Base-by-base conservation (phyloP, 2,329 filamentous ascomycete species). In the Lachnum nothofagi region DNA sequence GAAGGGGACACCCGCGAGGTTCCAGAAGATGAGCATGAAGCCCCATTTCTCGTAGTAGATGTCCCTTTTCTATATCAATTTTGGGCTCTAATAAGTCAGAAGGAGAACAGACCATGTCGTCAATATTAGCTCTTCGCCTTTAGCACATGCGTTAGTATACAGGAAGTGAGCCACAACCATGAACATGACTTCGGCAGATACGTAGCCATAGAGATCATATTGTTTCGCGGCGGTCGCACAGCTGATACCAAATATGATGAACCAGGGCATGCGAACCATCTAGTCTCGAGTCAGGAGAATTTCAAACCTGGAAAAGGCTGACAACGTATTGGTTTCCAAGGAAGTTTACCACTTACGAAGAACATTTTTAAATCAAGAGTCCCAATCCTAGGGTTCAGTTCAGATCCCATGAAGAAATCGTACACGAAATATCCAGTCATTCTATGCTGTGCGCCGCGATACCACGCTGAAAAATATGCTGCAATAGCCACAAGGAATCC, bases 21-120 rank as follows among this genome's bases (percentile, higher is more conserved):
- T 95, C 90, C 90, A 95, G 80, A 95, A 95, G 68, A 94, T 94
- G 59, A 95, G 80, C 90, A 95, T 95, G 75, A 95, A 95, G 45
- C 90, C 90, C 81, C 88, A 91, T 72, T 95, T 95, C 76, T 95
- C 90, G 63, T 89, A 91, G 75, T 94, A 95, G 85, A 95, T 95
- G 63, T 95, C 90, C 85, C 78, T 81, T 44, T n/a, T 24, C 37
- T 23, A 10, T 12, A 19, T 51, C 52, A 46, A 17, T n/a, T 1
- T 22, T 37, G 34, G n/a, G 27, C 35, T 22, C 3, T 6, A 35
- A n/a, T 19, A 23, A 35, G 23, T 41, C 17, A 42, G 39, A 16
- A 12, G 24, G 22, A 39, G 42, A 16, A 24, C 10, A 27, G 22
- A 80, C 82, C 90, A 95, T 42, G 88, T 93, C 6, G 86, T 86